Percentiles rank a stretch among this genome's conserved stretches.
Evolutionary conservation across 2,329 filamentous ascomycete genomes (phyloP).

Genomic region (Hirsutella rhossiliensis): DNA sequence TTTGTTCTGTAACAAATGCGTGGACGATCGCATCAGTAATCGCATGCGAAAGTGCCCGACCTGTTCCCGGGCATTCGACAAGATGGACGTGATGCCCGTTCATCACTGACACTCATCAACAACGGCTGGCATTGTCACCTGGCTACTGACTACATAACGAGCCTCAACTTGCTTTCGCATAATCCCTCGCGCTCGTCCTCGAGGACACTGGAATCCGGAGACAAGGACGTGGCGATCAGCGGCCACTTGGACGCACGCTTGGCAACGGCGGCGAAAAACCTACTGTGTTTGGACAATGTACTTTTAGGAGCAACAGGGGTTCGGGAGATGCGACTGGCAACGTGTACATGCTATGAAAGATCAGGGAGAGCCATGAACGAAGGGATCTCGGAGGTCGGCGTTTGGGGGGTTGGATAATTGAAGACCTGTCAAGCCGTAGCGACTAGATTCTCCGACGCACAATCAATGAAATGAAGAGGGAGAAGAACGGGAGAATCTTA

Average conservation of each 20-base stretch:
- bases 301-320: conserved; percentile 8
- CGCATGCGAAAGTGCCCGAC: conserved; percentile 92
- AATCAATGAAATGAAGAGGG: not conserved
- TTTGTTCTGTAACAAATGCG: conserved; percentile 82
- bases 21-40: conserved; percentile 79
- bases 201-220: no score
- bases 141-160: not conserved
- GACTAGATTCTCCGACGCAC: not conserved
- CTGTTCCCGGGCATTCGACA: conserved; percentile 85
- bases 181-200: no score
- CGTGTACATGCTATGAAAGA: conserved; percentile 10
- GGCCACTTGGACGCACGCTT: not conserved
- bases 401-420: conserved; percentile 9
- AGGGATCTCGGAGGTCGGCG: conserved; percentile 1
- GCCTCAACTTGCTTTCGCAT: not conserved
- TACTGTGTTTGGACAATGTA: conserved; percentile 14
- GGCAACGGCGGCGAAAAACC: not conserved
- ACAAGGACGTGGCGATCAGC: not conserved
- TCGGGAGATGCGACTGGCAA: conserved; percentile 4
- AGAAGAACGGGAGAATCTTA: not conserved
- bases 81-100: conserved; percentile 73
- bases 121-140: not conserved
- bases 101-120: conserved; percentile 27
- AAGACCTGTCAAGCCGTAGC: conserved; percentile 1
- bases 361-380: not conserved